A percentile compares a stretch with the other conserved stretches of the same genome.
These are phyloP conservation scores for Kluyveromyces wickerhamii DNA, from an alignment of 805 yeast species.

Conservation along the genomic window DNA sequence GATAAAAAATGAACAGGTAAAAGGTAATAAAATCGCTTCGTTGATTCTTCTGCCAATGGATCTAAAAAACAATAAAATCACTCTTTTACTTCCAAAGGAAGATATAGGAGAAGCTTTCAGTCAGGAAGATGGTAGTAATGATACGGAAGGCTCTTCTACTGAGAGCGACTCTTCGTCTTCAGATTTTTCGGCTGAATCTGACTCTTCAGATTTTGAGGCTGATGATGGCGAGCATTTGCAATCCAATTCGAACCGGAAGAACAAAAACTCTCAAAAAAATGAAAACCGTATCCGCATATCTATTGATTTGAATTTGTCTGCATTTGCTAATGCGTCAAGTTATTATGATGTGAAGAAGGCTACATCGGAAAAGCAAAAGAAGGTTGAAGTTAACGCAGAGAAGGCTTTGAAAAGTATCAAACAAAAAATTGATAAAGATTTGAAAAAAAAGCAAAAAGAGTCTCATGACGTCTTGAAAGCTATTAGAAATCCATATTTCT, in stretches of 20 bases:
- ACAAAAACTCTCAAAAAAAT: conserved; percentile 4
- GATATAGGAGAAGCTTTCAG: conserved; percentile 25
- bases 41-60: conserved; percentile 61
- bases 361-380: conserved; percentile 70
- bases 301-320: conserved; percentile 63
- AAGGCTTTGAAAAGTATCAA: conserved; percentile 81
- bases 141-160: conserved; percentile 28
- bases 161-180: conserved; percentile 14
- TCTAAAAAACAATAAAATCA: conserved; percentile 58
- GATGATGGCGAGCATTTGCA: background rate
- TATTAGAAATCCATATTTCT: conserved; percentile 73
- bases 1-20: conserved; percentile 58
- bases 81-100: conserved; percentile 45
- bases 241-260: background rate
- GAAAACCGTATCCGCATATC: conserved; percentile 26
- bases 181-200: conserved; percentile 19
- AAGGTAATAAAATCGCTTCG: conserved; percentile 57
- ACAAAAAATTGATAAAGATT: conserved; percentile 62
- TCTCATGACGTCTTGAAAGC: conserved; percentile 47
- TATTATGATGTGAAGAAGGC: conserved; percentile 71
- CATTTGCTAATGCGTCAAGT: conserved; percentile 80
- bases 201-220: conserved; percentile 10
- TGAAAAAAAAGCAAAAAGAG: conserved; percentile 53
- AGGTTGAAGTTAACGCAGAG: conserved; percentile 69
- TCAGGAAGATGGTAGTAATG: conserved; percentile 21